Evolutionary conservation across 768 basidiomycete genomes (phyloP).

Genomic region (Nevesoporus exiguus): DNA sequence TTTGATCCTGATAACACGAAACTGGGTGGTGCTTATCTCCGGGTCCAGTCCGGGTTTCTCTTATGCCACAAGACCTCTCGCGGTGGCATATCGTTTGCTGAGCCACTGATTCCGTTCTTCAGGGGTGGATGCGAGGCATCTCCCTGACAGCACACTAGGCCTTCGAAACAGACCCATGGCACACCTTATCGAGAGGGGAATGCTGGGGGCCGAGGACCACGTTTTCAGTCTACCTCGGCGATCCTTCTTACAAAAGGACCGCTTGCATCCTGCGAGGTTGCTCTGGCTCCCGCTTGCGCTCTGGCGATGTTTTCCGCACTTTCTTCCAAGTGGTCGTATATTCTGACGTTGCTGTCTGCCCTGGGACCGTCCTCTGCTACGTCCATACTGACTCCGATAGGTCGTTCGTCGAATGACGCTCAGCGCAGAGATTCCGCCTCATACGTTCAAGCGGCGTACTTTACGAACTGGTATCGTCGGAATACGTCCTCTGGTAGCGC

Average conservation of each 20-base stretch:
- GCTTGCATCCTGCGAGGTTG: background rate
- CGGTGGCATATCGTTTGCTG: slow-evolving; percentile 10
- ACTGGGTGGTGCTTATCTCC: slow-evolving; percentile 9
- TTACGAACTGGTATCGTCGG: slow-evolving; percentile 33
- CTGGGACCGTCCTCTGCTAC: slow-evolving; percentile 12
- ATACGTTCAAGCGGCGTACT: slow-evolving; percentile 35
- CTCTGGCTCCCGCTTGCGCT: background rate
- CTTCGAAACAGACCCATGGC: slow-evolving; percentile 12
- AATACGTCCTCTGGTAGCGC: background rate
- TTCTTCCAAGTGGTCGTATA: slow-evolving; percentile 1
- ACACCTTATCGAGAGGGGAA: slow-evolving; percentile 15
- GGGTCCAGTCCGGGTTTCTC: slow-evolving; percentile 5
- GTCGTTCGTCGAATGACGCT: background rate
- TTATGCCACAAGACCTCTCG: slow-evolving; percentile 6
- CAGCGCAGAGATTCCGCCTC: slow-evolving; percentile 13
- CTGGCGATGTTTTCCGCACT: background rate
- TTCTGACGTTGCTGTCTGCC: slow-evolving; percentile 7
- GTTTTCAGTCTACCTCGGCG: slow-evolving; percentile 5
- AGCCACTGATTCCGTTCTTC: slow-evolving; percentile 3
- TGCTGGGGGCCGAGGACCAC: slow-evolving; percentile 14
- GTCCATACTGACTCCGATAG: slow-evolving; percentile 6
- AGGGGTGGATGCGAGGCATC: slow-evolving; percentile 4
- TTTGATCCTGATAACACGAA: slow-evolving; percentile 5
- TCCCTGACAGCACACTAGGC: background rate
- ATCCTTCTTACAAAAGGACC: slow-evolving; percentile 18